Percentiles rank a stretch among this genome's conserved stretches.
These are phyloP conservation scores for Boletus rubescentipes DNA, from an alignment of 768 basidiomycete genomes.

Conservation along the genomic window DNA sequence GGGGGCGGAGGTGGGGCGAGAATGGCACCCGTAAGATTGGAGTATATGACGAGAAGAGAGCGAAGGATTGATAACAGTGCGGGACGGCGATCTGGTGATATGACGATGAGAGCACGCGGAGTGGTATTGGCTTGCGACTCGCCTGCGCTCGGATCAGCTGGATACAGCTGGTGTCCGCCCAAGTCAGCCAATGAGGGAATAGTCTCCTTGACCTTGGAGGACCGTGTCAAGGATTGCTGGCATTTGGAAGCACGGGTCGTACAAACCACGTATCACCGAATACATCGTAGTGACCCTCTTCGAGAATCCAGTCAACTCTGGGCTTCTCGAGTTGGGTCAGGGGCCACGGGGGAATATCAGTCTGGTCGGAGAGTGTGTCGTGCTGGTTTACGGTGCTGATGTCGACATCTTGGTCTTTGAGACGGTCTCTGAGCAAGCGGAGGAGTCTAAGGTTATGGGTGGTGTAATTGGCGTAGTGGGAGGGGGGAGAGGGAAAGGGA, in stretches of 20 bases:
- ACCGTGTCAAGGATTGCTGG: slow-evolving; percentile 17
- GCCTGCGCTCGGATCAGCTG: slow-evolving; percentile 69
- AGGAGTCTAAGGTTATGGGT: slow-evolving; percentile 71
- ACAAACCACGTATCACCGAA: slow-evolving; percentile 94
- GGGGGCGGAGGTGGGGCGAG: slow-evolving; percentile 62
- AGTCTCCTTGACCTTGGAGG: slow-evolving; percentile 70
- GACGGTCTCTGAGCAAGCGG: slow-evolving; percentile 55
- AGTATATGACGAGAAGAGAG: slow-evolving; percentile 80
- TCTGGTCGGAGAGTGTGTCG: slow-evolving; percentile 65
- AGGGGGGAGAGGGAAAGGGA: slow-evolving; percentile 88
- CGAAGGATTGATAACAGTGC: slow-evolving; percentile 70
- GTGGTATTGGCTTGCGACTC: slow-evolving; percentile 15
- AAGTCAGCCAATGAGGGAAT: slow-evolving; percentile 80
- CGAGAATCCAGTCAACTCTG: slow-evolving; percentile 86
- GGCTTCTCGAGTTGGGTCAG: slow-evolving; percentile 79
- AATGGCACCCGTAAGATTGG: slow-evolving; percentile 66
- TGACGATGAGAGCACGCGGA: slow-evolving; percentile 6
- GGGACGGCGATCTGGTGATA: slow-evolving; percentile 65
- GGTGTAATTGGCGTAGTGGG: slow-evolving; percentile 79
- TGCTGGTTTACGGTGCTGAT: slow-evolving; percentile 50
- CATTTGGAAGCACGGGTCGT: slow-evolving; percentile 32
- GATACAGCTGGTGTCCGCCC: slow-evolving; percentile 81
- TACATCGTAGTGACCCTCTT: slow-evolving; percentile 77
- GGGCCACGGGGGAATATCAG: slow-evolving; percentile 76
- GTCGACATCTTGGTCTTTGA: slow-evolving; percentile 36